phyloP scores from a whole-genome alignment of 2,329 filamentous ascomycete species.

The Coniella vitis region DNA sequence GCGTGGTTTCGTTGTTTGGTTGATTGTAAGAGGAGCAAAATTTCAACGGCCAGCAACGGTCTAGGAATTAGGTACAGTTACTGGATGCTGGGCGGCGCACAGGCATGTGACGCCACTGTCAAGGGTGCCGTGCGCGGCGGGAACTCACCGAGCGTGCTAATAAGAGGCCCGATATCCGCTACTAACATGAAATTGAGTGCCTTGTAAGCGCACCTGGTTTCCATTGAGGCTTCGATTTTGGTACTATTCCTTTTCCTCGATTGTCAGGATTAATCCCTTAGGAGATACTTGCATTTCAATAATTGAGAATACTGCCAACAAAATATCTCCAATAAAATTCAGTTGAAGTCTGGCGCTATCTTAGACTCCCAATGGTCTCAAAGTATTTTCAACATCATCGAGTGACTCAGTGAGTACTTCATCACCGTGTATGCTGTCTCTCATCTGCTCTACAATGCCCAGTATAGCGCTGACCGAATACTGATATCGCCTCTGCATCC shows the following conservation, averaged over 20 bases:
- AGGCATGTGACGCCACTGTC: constrained; percentile 16
- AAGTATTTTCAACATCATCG: constrained; percentile 33
- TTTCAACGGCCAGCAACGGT: not conserved
- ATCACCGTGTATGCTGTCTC: constrained; percentile 21
- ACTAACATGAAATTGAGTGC: too few species aligned
- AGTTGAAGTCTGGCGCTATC: constrained; percentile 4
- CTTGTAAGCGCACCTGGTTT: too few species aligned
- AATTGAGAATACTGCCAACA: too few species aligned
- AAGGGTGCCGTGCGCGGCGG: not conserved
- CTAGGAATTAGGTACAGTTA: not conserved
- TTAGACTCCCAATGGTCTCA: constrained; percentile 16
- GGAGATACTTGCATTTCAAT: too few species aligned
- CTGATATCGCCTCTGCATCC: constrained; percentile 42
- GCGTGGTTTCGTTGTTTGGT: not conserved
- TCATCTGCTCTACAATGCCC: constrained; percentile 40
- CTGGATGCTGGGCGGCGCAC: not conserved
- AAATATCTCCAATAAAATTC: too few species aligned
- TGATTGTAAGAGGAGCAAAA: not conserved
- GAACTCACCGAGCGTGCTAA: not conserved
- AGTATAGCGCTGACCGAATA: constrained; percentile 45
- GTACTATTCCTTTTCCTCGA: too few species aligned
- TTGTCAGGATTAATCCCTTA: too few species aligned
- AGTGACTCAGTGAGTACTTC: constrained; percentile 33
- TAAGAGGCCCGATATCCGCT: not conserved
- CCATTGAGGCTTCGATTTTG: too few species aligned